Conservation (phyloP, 1,284 basidiomycete species). For the Phylloporus sp. region DNA sequence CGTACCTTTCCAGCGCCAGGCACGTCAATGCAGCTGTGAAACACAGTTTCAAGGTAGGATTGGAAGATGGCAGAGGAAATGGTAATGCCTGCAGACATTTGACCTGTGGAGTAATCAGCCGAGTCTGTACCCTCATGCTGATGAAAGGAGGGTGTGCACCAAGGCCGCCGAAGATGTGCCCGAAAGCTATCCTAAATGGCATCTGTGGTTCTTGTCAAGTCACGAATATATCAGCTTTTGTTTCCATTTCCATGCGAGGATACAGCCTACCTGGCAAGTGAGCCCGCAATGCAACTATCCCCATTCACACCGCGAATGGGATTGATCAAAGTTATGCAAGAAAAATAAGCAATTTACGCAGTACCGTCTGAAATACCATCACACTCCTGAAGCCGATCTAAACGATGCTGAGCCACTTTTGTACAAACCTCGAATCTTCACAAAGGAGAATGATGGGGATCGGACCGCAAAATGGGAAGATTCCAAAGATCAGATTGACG, state of each 20-base stretch:
- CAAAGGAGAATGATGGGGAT: slow-evolving; percentile 26
- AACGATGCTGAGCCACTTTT: slow-evolving; percentile 28
- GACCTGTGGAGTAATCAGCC: background rate
- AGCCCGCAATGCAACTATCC: slow-evolving; percentile 29
- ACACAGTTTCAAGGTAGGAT: slow-evolving; percentile 27
- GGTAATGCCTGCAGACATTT: slow-evolving; percentile 9
- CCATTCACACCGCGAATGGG: slow-evolving; percentile 2
- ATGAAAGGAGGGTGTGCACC: background rate
- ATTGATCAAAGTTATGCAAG: background rate
- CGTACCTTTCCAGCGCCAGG: slow-evolving; percentile 22
- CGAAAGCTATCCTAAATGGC: slow-evolving; percentile 8
- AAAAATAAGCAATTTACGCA: slow-evolving; percentile 23
- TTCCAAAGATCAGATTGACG: slow-evolving; percentile 25
- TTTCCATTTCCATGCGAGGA: background rate
- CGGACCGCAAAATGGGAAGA: slow-evolving; percentile 31
- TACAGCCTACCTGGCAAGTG: slow-evolving; percentile 29
- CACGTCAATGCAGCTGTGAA: slow-evolving; percentile 17
- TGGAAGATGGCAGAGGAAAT: slow-evolving; percentile 31
- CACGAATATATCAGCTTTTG: background rate
- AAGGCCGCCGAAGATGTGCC: slow-evolving; percentile 9
- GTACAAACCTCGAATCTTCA: slow-evolving; percentile 32
- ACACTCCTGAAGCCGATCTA: slow-evolving; percentile 35
- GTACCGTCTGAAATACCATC: slow-evolving; percentile 29
- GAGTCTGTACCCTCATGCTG: background rate
- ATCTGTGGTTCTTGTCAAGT: slow-evolving; percentile 5